Evolutionary conservation across 192 early-diverging fungal genomes (phyloP), one percentile per base, ranked within the genome.

Genomic region (Backusella tarrabulga): DNA sequence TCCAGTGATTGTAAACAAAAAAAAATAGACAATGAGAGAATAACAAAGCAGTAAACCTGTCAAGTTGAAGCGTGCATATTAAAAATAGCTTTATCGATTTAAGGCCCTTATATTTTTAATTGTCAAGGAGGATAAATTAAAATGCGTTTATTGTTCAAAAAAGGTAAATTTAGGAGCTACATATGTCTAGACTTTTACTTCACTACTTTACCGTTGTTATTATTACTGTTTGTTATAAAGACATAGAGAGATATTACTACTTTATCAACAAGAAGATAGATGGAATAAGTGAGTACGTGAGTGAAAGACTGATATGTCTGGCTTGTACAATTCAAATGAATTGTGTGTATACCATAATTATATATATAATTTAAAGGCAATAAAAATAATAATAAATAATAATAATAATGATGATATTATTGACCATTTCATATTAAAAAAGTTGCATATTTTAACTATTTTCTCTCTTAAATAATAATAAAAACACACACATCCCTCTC

Each of bases 371-470:
- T n/a, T 19, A 50, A 50, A 44, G 2, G 42, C 14, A 44, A 17
- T 44, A 17, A 5, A 44, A 17, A 17, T 44, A 17, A 1, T 44
- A 44, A 17, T 17, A 42, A 42, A 42, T 42, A 44, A 44, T 0
- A 40, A 40, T 40, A 40, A 44, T 50, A n/a, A 50, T 50, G 5
- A 19, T 50, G 17, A 50, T 50, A 6, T 50, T 50, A 7, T 44
- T 44, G 42, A 44, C 15, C 42, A 44, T 50, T 50, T 50, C 6
- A 19, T 50, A 50, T 50, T 50, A 50, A 50, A 50, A 44, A 50
- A 21, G 46, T n/a, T 60, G 54, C 54, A 60, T 60, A 60, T 60
- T 60, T 60, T 60, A 60, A 60, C 54, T 60, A 60, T 26, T 60
- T 60, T 26, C 23, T 23, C 21, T 63, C 26, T 29, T 63, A 63